Conservation (phyloP, 495 filamentous ascomycete genomes). For the Pyrenopolyporus hunteri region DNA sequence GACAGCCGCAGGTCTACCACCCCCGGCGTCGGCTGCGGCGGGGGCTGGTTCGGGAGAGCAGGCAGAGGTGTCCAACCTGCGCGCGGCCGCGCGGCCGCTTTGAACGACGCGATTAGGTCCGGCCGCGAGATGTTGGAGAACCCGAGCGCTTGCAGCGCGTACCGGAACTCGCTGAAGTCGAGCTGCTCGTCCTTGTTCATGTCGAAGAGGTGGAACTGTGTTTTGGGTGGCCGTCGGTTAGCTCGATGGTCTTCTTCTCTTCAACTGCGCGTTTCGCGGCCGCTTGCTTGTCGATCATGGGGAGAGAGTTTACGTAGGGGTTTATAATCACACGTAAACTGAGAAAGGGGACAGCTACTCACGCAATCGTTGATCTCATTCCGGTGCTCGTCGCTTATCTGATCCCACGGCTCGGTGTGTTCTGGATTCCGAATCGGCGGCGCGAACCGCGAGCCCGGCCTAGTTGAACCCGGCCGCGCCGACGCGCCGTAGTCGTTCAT, state of each 20-base stretch:
- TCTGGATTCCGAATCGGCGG: constrained; percentile 43
- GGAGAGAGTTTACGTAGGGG: not conserved
- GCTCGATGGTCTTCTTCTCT: not conserved
- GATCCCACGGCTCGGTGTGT: constrained; percentile 46
- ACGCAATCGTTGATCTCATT: constrained; percentile 92
- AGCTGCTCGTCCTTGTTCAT: constrained; percentile 93
- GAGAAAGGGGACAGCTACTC: constrained; percentile 43
- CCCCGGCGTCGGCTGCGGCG: constrained; percentile 31
- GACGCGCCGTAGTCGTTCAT: constrained; percentile 42
- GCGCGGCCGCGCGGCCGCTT: constrained; percentile 69
- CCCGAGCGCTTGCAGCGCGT: constrained; percentile 93
- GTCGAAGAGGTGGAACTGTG: constrained; percentile 92
- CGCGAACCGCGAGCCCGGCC: constrained; percentile 40
- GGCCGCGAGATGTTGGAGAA: constrained; percentile 81
- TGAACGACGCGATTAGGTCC: constrained; percentile 78
- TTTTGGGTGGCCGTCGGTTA: constrained; percentile 16
- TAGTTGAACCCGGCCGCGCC: constrained; percentile 35
- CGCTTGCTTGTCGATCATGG: not conserved
- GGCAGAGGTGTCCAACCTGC: constrained; percentile 49
- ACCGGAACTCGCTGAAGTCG: constrained; percentile 97
- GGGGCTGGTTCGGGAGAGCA: constrained; percentile 50
- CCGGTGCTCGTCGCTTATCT: constrained; percentile 79
- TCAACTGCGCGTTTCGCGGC: not conserved
- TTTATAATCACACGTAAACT: not conserved
- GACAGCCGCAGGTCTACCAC: constrained; percentile 67